Conservation (phyloP, 371 early-diverging fungal genomes). For the Parasitella parasitica region DNA sequence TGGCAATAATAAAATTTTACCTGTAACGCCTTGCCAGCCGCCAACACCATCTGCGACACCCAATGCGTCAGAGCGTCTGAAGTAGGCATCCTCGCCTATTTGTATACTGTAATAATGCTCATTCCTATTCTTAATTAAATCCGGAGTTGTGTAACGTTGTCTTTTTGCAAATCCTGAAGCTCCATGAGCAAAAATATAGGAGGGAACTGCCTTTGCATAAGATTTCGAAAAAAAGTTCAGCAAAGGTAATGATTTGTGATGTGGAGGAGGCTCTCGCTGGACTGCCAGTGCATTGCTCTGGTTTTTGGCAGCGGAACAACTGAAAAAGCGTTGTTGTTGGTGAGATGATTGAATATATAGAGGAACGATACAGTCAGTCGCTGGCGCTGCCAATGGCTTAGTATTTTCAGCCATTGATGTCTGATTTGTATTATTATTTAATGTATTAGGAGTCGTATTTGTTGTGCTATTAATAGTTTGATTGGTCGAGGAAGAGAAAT, state of each 20-base stretch:
- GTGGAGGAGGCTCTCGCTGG: neutral
- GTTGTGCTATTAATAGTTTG: neutral
- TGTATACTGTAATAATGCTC: slow-evolving; percentile 45
- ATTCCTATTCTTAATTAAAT: slow-evolving; percentile 4
- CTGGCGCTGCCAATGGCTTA: neutral
- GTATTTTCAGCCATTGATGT: neutral
- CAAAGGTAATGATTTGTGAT: slow-evolving; percentile 17
- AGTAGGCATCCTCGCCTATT: slow-evolving; percentile 80
- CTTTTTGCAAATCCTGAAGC: slow-evolving; percentile 78
- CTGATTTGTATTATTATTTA: neutral
- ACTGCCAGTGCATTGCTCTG: neutral
- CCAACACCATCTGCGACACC: slow-evolving; percentile 84
- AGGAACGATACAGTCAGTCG: slow-evolving; percentile 1
- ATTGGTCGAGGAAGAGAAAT: neutral
- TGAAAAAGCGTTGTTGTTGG: neutral
- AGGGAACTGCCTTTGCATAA: slow-evolving; percentile 32
- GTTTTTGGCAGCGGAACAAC: neutral
- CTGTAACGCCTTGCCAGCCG: slow-evolving; percentile 62
- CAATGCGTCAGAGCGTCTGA: slow-evolving; percentile 67
- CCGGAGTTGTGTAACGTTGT: slow-evolving; percentile 27
- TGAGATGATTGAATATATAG: slow-evolving; percentile 8
- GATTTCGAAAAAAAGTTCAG: slow-evolving; percentile 25
- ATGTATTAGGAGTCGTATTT: neutral
- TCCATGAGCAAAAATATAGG: slow-evolving; percentile 67
- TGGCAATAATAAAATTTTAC: slow-evolving; percentile 13